Base-by-base conservation (phyloP, 495 filamentous ascomycete genomes). In the Aspergillus mulundensis region DNA sequence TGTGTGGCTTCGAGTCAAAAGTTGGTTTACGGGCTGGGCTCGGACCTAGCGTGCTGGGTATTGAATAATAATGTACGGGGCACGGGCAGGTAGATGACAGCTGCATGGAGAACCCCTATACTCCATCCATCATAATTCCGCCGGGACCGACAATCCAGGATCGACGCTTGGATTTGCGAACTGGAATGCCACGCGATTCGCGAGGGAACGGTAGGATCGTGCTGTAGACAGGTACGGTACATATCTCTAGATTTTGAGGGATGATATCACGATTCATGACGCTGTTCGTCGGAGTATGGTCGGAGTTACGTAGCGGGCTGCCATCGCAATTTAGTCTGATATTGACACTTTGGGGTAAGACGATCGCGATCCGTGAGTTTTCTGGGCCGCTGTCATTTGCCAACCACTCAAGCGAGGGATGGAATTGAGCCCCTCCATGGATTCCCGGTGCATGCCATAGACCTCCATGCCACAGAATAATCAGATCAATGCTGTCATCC, bases 331-430 rank as follows among this genome's bases (percentile, higher is more conserved):
- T 28, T 28, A 28, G 25, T 36, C 32, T 36, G 32, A 40, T 40
- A 40, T 40, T 40, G 38, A 40, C 38, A 18, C 34, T 36, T 18
- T 15, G 38, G 38, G 38, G 38, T 16, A 18, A 18, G 52, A 38
- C 39, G 25, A 36, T 45, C 28, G 52, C 32, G 48, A 56, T 53
- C 53, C 48, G 53, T 56, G 48, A 53, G 53, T 47, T 41, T 21
- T 20, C 14, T 52, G 18, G 34, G 7, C 36, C 16, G 38, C 39
- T 48, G 47, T 52, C 53, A 56, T 56, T 47, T 52, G 42, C 40
- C 48, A 24, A 53, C 42, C 25, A 30, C 15, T 47, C 20, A 32
- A 47, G 45, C 45, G 45, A 47, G 43, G 43, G 51, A 40, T 49
- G 21, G 59, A 36, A 41, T 53, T 21, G 51, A 53, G 49, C 50